A percentile compares a stretch with the other conserved stretches of the same genome.
Conservation (phyloP, 495 filamentous ascomycete species). For the Podospora conica region DNA sequence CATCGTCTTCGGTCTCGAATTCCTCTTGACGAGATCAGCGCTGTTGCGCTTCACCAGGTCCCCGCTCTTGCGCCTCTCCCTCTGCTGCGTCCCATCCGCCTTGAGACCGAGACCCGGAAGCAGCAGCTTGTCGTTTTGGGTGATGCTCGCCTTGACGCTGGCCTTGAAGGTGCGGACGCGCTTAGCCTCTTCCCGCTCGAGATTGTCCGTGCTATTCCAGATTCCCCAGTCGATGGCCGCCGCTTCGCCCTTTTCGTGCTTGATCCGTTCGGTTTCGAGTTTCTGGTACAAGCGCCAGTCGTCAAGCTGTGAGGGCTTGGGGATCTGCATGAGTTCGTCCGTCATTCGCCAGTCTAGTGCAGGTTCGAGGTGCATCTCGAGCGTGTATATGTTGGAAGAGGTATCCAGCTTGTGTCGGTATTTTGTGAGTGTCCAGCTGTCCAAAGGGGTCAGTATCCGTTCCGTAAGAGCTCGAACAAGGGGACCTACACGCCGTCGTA, state of each 20-base stretch:
- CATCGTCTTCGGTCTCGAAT: background rate
- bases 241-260: slow-evolving; percentile 1
- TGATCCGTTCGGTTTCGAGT: slow-evolving; percentile 31
- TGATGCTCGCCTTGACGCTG: slow-evolving; percentile 3
- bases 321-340: slow-evolving; percentile 29
- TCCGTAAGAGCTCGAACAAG: background rate
- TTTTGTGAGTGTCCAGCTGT: slow-evolving; percentile 30
- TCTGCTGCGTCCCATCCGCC: background rate
- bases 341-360: slow-evolving; percentile 24
- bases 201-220: slow-evolving; percentile 4
- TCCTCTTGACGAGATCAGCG: background rate
- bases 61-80: background rate
- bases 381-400: slow-evolving; percentile 22
- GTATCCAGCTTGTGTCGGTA: slow-evolving; percentile 34
- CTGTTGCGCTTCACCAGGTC: background rate
- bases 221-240: slow-evolving; percentile 6
- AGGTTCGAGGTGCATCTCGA: slow-evolving; percentile 34
- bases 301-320: slow-evolving; percentile 42
- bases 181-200: slow-evolving; percentile 6
- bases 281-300: slow-evolving; percentile 41
- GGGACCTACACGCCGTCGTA: slow-evolving; percentile 46
- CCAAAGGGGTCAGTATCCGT: background rate
- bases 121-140: background rate
- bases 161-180: slow-evolving; percentile 10
- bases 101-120: background rate